phyloP scores from a whole-genome alignment of 345 rosid species.

The Eucalyptus decipiens region DNA sequence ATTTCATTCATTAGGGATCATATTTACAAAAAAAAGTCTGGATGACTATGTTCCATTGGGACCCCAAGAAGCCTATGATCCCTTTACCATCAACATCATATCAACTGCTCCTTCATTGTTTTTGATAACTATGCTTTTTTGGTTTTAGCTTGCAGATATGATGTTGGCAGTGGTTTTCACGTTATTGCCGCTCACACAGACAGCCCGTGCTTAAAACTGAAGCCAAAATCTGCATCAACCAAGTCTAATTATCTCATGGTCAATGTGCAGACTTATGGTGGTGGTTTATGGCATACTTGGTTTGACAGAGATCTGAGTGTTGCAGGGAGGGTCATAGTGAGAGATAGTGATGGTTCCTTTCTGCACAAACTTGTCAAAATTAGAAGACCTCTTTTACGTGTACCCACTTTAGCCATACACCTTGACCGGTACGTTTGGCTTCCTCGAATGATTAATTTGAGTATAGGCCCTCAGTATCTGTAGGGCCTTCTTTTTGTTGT shows the following conservation, averaged over 20 bases:
- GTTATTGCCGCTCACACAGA: constrained; percentile 93
- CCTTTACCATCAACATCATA: too few relatives aligned
- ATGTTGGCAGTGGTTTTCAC: constrained; percentile 73
- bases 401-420: constrained; percentile 93
- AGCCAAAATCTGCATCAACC: constrained; percentile 81
- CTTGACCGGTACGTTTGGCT: constrained; percentile 49
- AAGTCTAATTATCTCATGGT: constrained; percentile 82
- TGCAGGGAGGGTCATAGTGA: constrained; percentile 82
- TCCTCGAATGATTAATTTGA: neutral
- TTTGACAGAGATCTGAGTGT: constrained; percentile 93
- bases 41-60: too few relatives aligned
- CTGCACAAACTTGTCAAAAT: constrained; percentile 79
- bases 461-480: neutral
- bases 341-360: constrained; percentile 53
- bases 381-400: constrained; percentile 66
- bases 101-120: too few relatives aligned
- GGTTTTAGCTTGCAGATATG: constrained; percentile 45
- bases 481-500: neutral
- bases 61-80: too few relatives aligned
- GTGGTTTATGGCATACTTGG: constrained; percentile 99
- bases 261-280: constrained; percentile 90
- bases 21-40: too few relatives aligned
- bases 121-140: neutral
- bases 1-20: neutral
- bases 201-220: constrained; percentile 90